These are phyloP conservation scores for Solanum lycopersicoides DNA, from an alignment of 257 asterid genomes.

Conservation along the genomic window DNA sequence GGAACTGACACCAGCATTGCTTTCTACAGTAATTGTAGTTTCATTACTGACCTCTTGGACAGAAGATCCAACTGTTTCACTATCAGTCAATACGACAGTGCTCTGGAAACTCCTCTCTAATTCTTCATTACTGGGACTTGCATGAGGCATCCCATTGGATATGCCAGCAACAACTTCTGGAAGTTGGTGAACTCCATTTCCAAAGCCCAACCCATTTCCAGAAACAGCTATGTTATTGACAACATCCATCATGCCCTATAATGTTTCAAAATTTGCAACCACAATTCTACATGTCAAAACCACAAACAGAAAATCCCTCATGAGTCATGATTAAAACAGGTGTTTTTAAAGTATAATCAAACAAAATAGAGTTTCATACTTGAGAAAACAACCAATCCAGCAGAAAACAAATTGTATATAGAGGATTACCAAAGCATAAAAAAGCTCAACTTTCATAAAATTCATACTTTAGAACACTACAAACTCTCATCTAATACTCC, in stretches of 20 bases:
- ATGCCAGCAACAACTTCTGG: constrained; percentile 8
- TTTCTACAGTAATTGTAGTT: background rate
- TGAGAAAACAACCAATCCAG: background rate
- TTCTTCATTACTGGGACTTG: constrained; percentile 8
- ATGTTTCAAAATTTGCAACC: background rate
- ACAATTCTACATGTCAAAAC: background rate
- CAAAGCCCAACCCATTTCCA: constrained; percentile 17
- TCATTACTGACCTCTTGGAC: constrained; percentile 2
- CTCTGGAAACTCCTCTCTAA: constrained; percentile 5
- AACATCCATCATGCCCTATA: constrained; percentile 20
- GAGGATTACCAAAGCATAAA: background rate
- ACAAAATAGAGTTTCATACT: background rate
- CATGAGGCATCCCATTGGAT: constrained; percentile 8
- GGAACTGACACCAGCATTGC: constrained; percentile 4
- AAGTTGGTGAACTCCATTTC: constrained; percentile 16
- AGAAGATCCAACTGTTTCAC: constrained; percentile 3
- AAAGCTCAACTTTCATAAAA: background rate
- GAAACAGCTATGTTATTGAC: constrained; percentile 5
- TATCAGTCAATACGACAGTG: constrained; percentile 3
- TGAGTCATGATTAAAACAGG: background rate
- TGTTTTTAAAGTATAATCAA: background rate
- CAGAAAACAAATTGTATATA: background rate
- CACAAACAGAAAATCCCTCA: background rate
- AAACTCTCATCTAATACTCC: background rate
- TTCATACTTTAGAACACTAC: background rate